Conservation (phyloP, 2,329 filamentous ascomycete species). For the Boeremia lycopersici region DNA sequence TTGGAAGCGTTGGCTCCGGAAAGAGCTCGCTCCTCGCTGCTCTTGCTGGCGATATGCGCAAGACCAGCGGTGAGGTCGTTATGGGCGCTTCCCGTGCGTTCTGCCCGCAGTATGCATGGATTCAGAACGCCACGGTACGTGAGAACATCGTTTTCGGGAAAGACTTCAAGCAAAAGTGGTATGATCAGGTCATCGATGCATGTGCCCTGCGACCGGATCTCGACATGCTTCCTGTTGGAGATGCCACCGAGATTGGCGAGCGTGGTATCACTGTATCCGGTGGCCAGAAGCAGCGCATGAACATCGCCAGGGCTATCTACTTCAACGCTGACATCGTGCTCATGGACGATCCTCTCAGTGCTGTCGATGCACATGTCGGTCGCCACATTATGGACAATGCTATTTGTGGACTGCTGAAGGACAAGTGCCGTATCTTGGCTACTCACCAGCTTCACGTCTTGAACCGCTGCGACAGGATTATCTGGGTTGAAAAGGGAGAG, state of each 20-base stretch:
- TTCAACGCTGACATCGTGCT: constrained; percentile 67
- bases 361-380: constrained; percentile 64
- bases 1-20: constrained; percentile 85
- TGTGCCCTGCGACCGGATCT: constrained; percentile 86
- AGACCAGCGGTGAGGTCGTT: constrained; percentile 73
- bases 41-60: constrained; percentile 91
- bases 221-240: constrained; percentile 89
- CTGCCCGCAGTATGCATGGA: constrained; percentile 97
- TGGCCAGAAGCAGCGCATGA: constrained; percentile 92
- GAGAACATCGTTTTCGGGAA: constrained; percentile 94
- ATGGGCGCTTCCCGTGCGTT: constrained; percentile 84
- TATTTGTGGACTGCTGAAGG: constrained; percentile 83
- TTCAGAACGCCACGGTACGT: constrained; percentile 85
- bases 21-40: constrained; percentile 90
- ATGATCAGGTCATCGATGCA: constrained; percentile 80
- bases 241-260: constrained; percentile 92
- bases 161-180: constrained; percentile 74
- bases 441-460: constrained; percentile 96
- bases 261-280: constrained; percentile 94
- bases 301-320: constrained; percentile 82
- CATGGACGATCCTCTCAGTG: constrained; percentile 68
- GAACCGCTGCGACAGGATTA: constrained; percentile 85
- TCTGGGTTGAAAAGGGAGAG: constrained; percentile 87
- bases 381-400: constrained; percentile 87
- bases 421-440: constrained; percentile 89